Evolutionary conservation across 768 basidiomycete species (phyloP), one percentile per base, ranked within the genome.

Genomic region (Tephrocybe sp.): DNA sequence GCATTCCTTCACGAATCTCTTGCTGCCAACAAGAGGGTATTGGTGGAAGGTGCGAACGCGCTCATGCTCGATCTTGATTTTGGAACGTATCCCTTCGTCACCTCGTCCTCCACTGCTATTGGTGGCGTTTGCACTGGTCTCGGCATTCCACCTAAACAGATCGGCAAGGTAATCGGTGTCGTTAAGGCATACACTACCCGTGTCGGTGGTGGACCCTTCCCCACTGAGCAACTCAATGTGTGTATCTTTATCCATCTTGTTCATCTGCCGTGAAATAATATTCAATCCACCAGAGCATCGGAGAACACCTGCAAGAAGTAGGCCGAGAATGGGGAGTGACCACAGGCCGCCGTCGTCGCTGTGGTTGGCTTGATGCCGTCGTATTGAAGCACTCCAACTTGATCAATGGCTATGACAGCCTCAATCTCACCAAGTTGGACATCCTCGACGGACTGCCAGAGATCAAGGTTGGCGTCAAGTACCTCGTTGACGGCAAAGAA

Each of bases 161-260:
- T 99, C 55, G 90, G 88, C n/a, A 81, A 83, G 41, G 76, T 85
- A 21, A 87, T 94, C 57, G 97, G 97, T 39, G 97, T 99, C 51
- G 76, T 97, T 64, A 99, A 98, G 68, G 97, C 97, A 0, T 99
- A 99, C 68, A 98, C 97, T 15, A 98, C 97, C 1, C 82, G 97
- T 22, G 97, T 99, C 19, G 97, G 97, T n/a, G 91, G 93, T 31
- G 97, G 97, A 0, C 97, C 97, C 3, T 98, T 99, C 78, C 94
- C 97, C 7, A 92, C 91, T 0, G 97, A 99, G 67, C 91, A 93
- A 65, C 78, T 97, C 48, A 88, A 94, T 67, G 88, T 91, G 42
- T 49, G 84, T 72, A 8, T 15, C 38, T 19, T 51, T 18, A 44
- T 23, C 15, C 42, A 3, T 10, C 33, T 15, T 13, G 11, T 11